Evolutionary conservation across 805 yeast genomes (phyloP), one percentile per base, ranked within the genome.

Genomic region (Candida dendrica): DNA sequence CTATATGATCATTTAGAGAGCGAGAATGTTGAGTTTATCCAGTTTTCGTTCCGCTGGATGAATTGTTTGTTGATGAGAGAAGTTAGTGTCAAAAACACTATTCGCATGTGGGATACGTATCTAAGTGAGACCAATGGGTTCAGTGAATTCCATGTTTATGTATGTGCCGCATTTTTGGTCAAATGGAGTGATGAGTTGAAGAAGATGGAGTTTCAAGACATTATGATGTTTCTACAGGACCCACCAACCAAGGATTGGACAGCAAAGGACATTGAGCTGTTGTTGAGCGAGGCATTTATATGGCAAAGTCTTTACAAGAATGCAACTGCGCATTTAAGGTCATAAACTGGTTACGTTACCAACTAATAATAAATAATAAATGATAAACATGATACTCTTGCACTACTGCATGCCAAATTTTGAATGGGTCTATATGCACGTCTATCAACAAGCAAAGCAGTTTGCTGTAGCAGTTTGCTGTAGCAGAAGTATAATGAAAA

Each of bases 71-170:
- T 93, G 39, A 93, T 93, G 98, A 77, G 98, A 50, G 98, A 93
- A 55, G 71, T 93, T 36, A 78, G 82, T 34, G 79, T 93, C 55
- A 68, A 69, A 26, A 75, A 87, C 46, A 84, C 90, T 5, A 80
- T 90, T 18, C 72, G 98, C 43, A 91, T 93, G 95, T 93, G 98
- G 98, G 98, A 93, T 58, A 90, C 98, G 0, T 93, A 93, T 60
- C 61, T 85, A 3, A 75, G 86, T 39, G 89, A 85, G 56, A 74
- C 76, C 17, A 72, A 73, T 37, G 95, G 95, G 2, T 88, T 93
- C 58, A 86, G 85, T 52, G 88, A 81, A 55, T 93, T 93, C 64
- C 98, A 93, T 60, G 87, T 93, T 8, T 93, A 91, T 60, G 98
- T 93, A 3, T 93, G 98, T 64, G 96, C 98, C 17, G 98, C 98